Percentiles rank a stretch among this genome's conserved stretches.
Evolutionary conservation across 306 rosid species (phyloP).

Genomic region (Lupinus albus): DNA sequence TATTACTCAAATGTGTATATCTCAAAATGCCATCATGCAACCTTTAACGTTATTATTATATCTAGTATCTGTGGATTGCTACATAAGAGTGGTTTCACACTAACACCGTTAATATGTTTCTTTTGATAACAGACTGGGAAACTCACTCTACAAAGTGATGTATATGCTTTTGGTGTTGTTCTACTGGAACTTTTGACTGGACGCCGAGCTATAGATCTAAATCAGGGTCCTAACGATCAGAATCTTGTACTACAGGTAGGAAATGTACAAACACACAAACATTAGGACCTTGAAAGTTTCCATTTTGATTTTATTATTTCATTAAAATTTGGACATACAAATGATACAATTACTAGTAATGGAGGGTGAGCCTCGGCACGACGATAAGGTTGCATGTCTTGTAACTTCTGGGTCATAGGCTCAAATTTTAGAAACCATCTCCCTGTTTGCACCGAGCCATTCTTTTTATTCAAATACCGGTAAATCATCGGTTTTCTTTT

Average conservation of each 20-base stretch:
- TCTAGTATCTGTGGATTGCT: conserved; percentile 8
- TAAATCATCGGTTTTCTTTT: background rate
- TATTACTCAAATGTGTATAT: conserved; percentile 25
- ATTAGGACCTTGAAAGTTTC: background rate
- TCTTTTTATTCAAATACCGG: too few relatives aligned
- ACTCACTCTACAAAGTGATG: conserved; percentile 94
- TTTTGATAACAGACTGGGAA: conserved; percentile 78
- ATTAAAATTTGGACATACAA: background rate
- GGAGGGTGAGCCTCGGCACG: too few relatives aligned
- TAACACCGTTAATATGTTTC: conserved; percentile 4
- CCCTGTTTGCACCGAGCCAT: too few relatives aligned
- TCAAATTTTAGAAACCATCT: too few relatives aligned
- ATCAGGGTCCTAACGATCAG: conserved; percentile 87
- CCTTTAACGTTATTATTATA: background rate
- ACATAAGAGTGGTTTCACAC: background rate
- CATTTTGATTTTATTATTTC: conserved; percentile 15
- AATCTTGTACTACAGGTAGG: conserved; percentile 89
- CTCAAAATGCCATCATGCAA: conserved; percentile 18
- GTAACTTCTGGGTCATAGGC: too few relatives aligned
- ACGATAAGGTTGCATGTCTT: too few relatives aligned
- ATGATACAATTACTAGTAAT: background rate
- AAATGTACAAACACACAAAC: background rate
- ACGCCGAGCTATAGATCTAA: conserved; percentile 88
- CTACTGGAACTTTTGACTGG: conserved; percentile 97
- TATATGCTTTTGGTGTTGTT: conserved; percentile 96